phyloP scores from a whole-genome alignment of 2,329 filamentous ascomycete genomes.

The Aulographum hederae region DNA sequence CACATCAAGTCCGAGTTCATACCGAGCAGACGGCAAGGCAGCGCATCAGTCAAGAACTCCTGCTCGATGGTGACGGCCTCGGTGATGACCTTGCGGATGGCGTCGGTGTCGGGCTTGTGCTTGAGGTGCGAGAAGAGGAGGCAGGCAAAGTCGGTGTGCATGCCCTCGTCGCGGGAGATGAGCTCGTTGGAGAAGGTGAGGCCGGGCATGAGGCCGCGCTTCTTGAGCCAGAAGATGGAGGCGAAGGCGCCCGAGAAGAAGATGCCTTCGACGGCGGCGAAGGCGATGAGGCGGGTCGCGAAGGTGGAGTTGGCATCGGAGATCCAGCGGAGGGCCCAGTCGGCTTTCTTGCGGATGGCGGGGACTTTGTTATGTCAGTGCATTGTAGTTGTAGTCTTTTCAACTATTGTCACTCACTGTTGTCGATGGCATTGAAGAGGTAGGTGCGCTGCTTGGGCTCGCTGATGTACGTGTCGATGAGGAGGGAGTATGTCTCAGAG shows the following conservation, averaged over 20 bases:
- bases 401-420: conserved; percentile 41
- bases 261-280: conserved; percentile 96
- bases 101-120: conserved; percentile 66
- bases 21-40: conserved; percentile 81
- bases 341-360: conserved; percentile 94
- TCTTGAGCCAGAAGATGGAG: conserved; percentile 99
- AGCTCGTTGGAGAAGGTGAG: conserved; percentile 99
- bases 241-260: conserved; percentile 99
- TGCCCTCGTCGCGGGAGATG: conserved; percentile 97
- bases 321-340: conserved; percentile 96
- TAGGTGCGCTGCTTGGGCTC: conserved; percentile 86
- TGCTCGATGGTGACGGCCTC: conserved; percentile 92
- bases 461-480: conserved; percentile 99
- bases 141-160: conserved; percentile 98
- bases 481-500: conserved; percentile 96
- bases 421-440: conserved; percentile 97
- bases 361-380: conserved; percentile 42
- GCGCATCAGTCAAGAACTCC: conserved; percentile 91
- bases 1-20: conserved; percentile 98
- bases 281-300: conserved; percentile 85
- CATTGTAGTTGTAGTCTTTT: background rate
- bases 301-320: conserved; percentile 85
- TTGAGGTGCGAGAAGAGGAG: conserved; percentile 94
- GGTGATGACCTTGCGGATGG: conserved; percentile 74
- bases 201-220: conserved; percentile 96